Evolutionary conservation across 2,329 filamentous ascomycete genomes (phyloP).

Genomic region (Diplodia corticola): DNA sequence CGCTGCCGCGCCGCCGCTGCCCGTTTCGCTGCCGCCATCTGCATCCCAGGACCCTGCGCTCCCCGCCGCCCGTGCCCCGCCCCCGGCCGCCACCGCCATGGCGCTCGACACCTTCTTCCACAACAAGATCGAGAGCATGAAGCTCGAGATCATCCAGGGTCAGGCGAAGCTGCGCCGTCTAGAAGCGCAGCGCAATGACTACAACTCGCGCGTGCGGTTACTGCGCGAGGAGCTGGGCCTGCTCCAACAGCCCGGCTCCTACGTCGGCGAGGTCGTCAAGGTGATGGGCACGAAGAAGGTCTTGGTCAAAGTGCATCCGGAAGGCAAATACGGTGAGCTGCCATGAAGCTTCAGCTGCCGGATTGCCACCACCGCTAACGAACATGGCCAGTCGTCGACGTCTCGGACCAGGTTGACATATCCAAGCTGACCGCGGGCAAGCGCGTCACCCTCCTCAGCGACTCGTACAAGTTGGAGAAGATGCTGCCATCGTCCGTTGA

Average conservation of each 20-base stretch:
- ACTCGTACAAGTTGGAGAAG: slow-evolving; percentile 98
- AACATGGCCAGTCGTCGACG: slow-evolving; percentile 76
- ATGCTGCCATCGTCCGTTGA: slow-evolving; percentile 98
- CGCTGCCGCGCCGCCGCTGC: neutral
- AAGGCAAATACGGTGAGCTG: slow-evolving; percentile 94
- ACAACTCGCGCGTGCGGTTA: slow-evolving; percentile 95
- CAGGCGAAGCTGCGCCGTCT: slow-evolving; percentile 92
- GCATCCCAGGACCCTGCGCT: neutral
- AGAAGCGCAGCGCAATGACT: slow-evolving; percentile 97
- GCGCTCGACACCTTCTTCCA: slow-evolving; percentile 99
- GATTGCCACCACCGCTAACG: slow-evolving; percentile 7
- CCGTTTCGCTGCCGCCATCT: neutral
- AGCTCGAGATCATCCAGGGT: slow-evolving; percentile 99
- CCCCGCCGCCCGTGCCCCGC: neutral
- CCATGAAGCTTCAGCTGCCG: neutral
- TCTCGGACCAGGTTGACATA: slow-evolving; percentile 91
- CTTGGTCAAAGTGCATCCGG: slow-evolving; percentile 96
- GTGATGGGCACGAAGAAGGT: slow-evolving; percentile 99
- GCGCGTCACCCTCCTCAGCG: slow-evolving; percentile 92
- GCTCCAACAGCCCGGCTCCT: slow-evolving; percentile 94
- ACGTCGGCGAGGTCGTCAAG: slow-evolving; percentile 99
- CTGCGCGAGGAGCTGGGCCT: slow-evolving; percentile 93
- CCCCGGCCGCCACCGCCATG: slow-evolving; percentile 63
- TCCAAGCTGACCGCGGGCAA: slow-evolving; percentile 95
- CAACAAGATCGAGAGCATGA: slow-evolving; percentile 99